A percentile compares a stretch with the other conserved stretches of the same genome.
Evolutionary conservation across 306 rosid species (phyloP).

Genomic region (Carpinus fangiana): DNA sequence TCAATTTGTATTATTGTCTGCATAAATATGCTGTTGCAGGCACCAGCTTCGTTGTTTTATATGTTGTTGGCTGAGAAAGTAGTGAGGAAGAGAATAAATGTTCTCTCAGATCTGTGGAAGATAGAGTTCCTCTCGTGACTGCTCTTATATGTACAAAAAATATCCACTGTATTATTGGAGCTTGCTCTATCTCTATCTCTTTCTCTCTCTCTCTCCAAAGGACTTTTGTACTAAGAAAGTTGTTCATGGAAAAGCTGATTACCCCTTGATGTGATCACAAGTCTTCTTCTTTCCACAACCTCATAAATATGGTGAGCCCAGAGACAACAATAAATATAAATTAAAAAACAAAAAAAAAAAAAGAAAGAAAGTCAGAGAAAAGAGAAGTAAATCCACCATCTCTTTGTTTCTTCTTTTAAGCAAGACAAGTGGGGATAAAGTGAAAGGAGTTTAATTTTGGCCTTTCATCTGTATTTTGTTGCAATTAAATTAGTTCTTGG

Average conservation of each 20-base stretch:
- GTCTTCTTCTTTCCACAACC: not conserved
- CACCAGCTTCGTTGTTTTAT: constrained; percentile 67
- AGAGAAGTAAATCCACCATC: too few relatives aligned
- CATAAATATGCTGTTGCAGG: constrained; percentile 63
- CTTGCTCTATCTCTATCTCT: constrained; percentile 26
- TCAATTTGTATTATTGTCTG: constrained; percentile 54
- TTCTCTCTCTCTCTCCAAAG: not conserved
- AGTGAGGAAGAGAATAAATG: constrained; percentile 42
- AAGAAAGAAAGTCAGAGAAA: constrained; percentile 29
- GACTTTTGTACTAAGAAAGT: constrained; percentile 23
- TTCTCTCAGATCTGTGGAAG: constrained; percentile 63
- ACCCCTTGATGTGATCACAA: constrained; percentile 8
- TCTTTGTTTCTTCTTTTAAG: too few relatives aligned
- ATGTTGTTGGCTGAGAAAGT: constrained; percentile 75
- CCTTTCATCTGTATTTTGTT: too few relatives aligned
- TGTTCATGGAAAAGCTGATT: constrained; percentile 33
- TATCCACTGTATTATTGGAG: constrained; percentile 72
- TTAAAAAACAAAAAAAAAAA: constrained; percentile 40
- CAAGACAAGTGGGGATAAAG: too few relatives aligned
- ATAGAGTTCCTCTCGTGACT: constrained; percentile 69
- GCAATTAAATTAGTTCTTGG: too few relatives aligned
- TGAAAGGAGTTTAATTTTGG: too few relatives aligned
- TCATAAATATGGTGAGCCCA: not conserved
- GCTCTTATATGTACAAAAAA: constrained; percentile 55
- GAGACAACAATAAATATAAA: constrained; percentile 1